These are phyloP conservation scores for Ramalina peruviana DNA, from an alignment of 495 filamentous ascomycete genomes.

Conservation along the genomic window DNA sequence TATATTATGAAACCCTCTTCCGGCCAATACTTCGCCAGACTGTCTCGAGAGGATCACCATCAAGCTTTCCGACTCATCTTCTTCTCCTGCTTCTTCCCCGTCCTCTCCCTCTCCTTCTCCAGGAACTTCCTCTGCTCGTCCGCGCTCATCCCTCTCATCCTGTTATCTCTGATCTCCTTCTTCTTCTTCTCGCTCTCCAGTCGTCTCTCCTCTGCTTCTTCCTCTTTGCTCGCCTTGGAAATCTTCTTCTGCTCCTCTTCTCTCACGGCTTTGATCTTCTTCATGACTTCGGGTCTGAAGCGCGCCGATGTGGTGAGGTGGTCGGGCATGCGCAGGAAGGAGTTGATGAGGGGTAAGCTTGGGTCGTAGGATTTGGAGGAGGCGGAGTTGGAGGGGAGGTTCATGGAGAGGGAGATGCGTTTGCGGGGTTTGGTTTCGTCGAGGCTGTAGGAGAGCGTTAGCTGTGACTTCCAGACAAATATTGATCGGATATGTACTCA, in stretches of 20 bases:
- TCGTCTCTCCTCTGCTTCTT: slow-evolving; percentile 81
- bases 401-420: slow-evolving; percentile 64
- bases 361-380: slow-evolving; percentile 42
- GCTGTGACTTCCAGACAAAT: no score
- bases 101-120: slow-evolving; percentile 80
- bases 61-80: slow-evolving; percentile 42
- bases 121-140: slow-evolving; percentile 93
- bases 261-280: slow-evolving; percentile 64
- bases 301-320: slow-evolving; percentile 58
- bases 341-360: slow-evolving; percentile 61
- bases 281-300: slow-evolving; percentile 79
- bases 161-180: slow-evolving; percentile 82
- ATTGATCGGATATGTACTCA: slow-evolving; percentile 39
- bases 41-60: background rate
- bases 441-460: slow-evolving; percentile 42
- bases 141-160: slow-evolving; percentile 69
- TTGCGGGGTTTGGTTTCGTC: slow-evolving; percentile 77
- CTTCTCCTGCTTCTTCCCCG: slow-evolving; percentile 57
- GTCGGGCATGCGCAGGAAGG: slow-evolving; percentile 77
- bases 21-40: background rate
- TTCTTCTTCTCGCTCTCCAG: slow-evolving; percentile 67
- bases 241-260: slow-evolving; percentile 75
- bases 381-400: slow-evolving; percentile 44
- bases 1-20: background rate
- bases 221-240: slow-evolving; percentile 69